phyloP scores from a whole-genome alignment of 768 basidiomycete genomes.

The Lentinula boryana region DNA sequence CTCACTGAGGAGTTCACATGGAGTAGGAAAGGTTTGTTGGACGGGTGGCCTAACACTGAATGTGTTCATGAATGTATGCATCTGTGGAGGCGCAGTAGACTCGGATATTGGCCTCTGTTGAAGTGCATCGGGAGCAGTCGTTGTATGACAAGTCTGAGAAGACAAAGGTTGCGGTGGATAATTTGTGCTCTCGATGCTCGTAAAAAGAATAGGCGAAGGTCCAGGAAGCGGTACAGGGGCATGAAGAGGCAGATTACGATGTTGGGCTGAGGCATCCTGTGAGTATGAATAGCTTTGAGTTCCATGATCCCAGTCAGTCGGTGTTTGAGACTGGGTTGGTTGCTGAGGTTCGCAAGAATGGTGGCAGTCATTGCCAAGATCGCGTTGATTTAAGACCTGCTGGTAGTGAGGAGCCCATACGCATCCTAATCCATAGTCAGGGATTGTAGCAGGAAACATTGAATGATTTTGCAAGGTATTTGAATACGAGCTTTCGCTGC shows the following conservation, averaged over 20 bases:
- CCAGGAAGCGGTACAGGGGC: slow-evolving; percentile 21
- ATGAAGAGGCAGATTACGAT: slow-evolving; percentile 17
- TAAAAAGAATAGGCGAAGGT: slow-evolving; percentile 12
- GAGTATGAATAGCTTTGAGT: slow-evolving; percentile 9
- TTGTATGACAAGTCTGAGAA: not conserved
- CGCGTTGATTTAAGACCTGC: not conserved
- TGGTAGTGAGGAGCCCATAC: slow-evolving; percentile 1
- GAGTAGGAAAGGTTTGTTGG: slow-evolving; percentile 53
- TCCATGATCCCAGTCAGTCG: slow-evolving; percentile 21
- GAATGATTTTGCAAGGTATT: not conserved
- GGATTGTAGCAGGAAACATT: not conserved
- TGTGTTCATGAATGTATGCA: not conserved
- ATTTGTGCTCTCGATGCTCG: slow-evolving; percentile 6
- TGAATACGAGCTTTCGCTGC: not conserved
- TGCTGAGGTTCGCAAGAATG: not conserved
- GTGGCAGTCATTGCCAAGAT: not conserved
- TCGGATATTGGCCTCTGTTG: not conserved
- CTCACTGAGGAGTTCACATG: slow-evolving; percentile 54
- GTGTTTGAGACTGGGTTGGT: not conserved
- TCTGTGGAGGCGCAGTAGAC: not conserved
- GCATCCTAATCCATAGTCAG: not conserved
- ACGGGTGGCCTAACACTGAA: slow-evolving; percentile 6
- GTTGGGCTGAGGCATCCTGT: not conserved
- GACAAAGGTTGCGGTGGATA: slow-evolving; percentile 11
- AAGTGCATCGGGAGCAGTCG: not conserved